Percentiles rank a stretch among this genome's conserved stretches.
These are phyloP conservation scores for Citrus inodora DNA, from an alignment of 345 rosid genomes.

Conservation along the genomic window DNA sequence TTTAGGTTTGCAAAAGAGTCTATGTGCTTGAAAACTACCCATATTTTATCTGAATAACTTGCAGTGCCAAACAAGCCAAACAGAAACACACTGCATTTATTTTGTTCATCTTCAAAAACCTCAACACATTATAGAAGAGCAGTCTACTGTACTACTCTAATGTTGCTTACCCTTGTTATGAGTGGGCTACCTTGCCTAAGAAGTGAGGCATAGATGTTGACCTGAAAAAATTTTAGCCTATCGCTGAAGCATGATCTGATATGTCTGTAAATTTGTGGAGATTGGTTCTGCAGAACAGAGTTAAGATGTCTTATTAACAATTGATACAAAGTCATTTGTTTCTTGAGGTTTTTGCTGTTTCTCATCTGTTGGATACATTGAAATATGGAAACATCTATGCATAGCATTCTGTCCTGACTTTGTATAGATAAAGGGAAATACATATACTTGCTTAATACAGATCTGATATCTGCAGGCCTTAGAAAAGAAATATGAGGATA, in stretches of 20 bases:
- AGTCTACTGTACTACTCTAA: background rate
- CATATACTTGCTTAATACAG: conserved; percentile 7
- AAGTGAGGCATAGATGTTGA: background rate
- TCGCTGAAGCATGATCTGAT: background rate
- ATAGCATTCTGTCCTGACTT: background rate
- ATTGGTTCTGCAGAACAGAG: background rate
- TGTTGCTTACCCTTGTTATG: background rate
- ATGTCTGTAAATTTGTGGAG: background rate
- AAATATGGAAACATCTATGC: background rate
- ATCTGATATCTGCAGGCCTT: conserved; percentile 46
- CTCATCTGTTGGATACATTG: background rate
- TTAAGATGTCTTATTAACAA: background rate
- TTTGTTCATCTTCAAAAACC: background rate
- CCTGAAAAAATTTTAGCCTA: background rate
- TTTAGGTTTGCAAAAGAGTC: background rate
- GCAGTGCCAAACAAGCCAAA: background rate
- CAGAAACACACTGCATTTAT: background rate
- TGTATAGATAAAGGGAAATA: background rate
- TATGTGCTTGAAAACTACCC: background rate
- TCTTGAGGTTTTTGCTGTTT: background rate
- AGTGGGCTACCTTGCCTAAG: background rate
- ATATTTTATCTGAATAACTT: background rate
- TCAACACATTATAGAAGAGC: background rate
- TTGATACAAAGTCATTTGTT: background rate
- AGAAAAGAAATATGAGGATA: conserved; percentile 78